phyloP scores from a whole-genome alignment of 768 basidiomycete species.

The Trametes cubensis region DNA sequence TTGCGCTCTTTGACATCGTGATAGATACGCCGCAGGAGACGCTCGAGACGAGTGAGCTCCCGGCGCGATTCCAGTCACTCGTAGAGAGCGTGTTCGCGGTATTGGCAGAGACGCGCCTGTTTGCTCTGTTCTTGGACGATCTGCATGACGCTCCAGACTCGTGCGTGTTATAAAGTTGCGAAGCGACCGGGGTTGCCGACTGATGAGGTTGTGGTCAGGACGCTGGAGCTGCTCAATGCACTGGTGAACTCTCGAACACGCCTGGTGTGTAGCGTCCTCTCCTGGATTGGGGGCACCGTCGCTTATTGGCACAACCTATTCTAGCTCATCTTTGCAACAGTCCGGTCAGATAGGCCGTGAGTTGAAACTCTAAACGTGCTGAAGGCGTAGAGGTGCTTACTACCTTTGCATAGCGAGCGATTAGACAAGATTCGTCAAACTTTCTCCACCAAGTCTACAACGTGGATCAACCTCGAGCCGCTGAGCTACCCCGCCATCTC shows the following conservation, averaged over 20 bases:
- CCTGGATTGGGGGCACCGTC: not conserved
- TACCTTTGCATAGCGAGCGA: slow-evolving; percentile 35
- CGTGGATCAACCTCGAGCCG: slow-evolving; percentile 70
- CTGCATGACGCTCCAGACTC: slow-evolving; percentile 76
- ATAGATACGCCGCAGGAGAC: slow-evolving; percentile 55
- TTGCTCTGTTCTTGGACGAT: slow-evolving; percentile 75
- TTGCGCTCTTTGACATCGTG: slow-evolving; percentile 55
- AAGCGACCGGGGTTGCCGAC: not conserved
- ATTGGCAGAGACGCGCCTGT: slow-evolving; percentile 67
- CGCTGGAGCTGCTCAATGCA: slow-evolving; percentile 66
- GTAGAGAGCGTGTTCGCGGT: slow-evolving; percentile 72
- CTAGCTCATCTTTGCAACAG: slow-evolving; percentile 66
- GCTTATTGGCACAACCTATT: slow-evolving; percentile 15
- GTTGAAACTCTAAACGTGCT: slow-evolving; percentile 15
- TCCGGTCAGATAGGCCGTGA: slow-evolving; percentile 59
- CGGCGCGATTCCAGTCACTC: slow-evolving; percentile 70
- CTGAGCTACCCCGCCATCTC: slow-evolving; percentile 59
- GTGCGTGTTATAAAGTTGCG: slow-evolving; percentile 38
- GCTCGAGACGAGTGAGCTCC: slow-evolving; percentile 59
- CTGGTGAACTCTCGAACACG: slow-evolving; percentile 66
- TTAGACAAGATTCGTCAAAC: slow-evolving; percentile 56
- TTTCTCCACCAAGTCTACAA: slow-evolving; percentile 61
- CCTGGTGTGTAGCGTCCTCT: slow-evolving; percentile 46
- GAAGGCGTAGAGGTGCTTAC: not conserved
- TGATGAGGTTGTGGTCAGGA: slow-evolving; percentile 40